phyloP scores from a whole-genome alignment of 495 filamentous ascomycete species.

The Rhypophila decipiens region DNA sequence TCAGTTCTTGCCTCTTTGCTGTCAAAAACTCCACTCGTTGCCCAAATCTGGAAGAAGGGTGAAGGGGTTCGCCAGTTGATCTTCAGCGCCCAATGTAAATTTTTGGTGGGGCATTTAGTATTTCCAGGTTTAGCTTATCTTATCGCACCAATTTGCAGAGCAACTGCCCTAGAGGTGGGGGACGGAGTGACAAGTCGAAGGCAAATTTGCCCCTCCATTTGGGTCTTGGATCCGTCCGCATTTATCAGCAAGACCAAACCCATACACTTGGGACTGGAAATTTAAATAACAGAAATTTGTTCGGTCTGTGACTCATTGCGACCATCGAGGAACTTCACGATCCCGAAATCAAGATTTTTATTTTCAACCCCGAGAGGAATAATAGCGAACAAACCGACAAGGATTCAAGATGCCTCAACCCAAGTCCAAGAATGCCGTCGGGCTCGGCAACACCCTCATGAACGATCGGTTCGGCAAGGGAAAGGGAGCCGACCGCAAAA shows the following conservation, averaged over 20 bases:
- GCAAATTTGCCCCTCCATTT: slow-evolving; percentile 38
- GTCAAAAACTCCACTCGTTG: not conserved
- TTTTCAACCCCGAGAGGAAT: no score
- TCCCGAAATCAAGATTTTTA: not conserved
- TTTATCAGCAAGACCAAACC: slow-evolving; percentile 24
- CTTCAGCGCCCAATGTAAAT: slow-evolving; percentile 19
- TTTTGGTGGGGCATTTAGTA: slow-evolving; percentile 38
- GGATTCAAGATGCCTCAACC: slow-evolving; percentile 69
- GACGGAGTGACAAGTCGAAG: not conserved
- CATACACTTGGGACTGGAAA: no score
- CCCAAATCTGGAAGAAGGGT: not conserved
- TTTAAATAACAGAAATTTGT: no score
- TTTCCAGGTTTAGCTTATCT: slow-evolving; percentile 24
- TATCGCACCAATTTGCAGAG: not conserved
- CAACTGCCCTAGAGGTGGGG: slow-evolving; percentile 5
- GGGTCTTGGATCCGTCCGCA: slow-evolving; percentile 3
- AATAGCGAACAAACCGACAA: not conserved
- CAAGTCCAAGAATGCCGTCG: slow-evolving; percentile 92
- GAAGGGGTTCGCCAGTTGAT: not conserved
- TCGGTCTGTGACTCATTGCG: slow-evolving; percentile 1
- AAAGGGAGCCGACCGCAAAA: slow-evolving; percentile 60
- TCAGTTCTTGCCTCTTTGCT: no score
- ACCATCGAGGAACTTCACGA: not conserved
- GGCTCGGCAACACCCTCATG: slow-evolving; percentile 79
- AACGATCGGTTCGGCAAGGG: slow-evolving; percentile 90